Evolutionary conservation across 805 yeast species (phyloP).

Genomic region (Ogataea allantospora): DNA sequence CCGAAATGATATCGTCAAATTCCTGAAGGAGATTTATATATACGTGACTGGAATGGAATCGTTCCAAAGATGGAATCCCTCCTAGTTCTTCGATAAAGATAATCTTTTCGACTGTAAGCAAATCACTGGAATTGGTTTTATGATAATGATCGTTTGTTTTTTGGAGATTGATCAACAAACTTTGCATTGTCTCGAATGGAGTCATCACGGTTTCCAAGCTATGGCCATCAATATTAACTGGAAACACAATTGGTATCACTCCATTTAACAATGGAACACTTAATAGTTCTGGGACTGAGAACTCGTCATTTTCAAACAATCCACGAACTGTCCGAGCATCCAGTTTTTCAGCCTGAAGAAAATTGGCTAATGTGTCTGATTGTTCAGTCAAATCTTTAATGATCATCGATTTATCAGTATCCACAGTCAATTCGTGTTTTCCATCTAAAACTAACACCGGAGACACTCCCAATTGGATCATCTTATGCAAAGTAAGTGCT

Average conservation of each 20-base stretch:
- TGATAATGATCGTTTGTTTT: constrained; percentile 19
- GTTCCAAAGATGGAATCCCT: constrained; percentile 86
- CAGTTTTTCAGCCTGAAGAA: constrained; percentile 21
- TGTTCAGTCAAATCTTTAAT: constrained; percentile 25
- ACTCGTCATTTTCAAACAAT: constrained; percentile 35
- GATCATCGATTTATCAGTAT: constrained; percentile 6
- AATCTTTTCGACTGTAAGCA: constrained; percentile 72
- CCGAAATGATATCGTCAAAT: constrained; percentile 60
- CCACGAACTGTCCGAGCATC: constrained; percentile 35
- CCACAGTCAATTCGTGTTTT: constrained; percentile 17
- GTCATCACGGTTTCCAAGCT: constrained; percentile 33
- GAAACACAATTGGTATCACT: constrained; percentile 61
- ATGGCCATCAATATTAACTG: constrained; percentile 44
- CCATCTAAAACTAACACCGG: constrained; percentile 67
- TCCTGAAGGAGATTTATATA: constrained; percentile 85
- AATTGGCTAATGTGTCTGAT: constrained; percentile 21
- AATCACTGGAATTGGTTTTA: constrained; percentile 25
- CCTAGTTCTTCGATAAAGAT: constrained; percentile 79
- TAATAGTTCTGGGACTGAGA: constrained; percentile 38
- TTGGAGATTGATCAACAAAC: constrained; percentile 38
- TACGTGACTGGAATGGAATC: constrained; percentile 81
- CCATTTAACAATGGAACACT: constrained; percentile 44
- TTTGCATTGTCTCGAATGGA: constrained; percentile 41
- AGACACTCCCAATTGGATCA: constrained; percentile 64
- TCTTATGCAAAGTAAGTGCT: constrained; percentile 53